Conservation (phyloP, 225 moss, liverwort and hornwort species). For the Rhytidiadelphus loreus region DNA sequence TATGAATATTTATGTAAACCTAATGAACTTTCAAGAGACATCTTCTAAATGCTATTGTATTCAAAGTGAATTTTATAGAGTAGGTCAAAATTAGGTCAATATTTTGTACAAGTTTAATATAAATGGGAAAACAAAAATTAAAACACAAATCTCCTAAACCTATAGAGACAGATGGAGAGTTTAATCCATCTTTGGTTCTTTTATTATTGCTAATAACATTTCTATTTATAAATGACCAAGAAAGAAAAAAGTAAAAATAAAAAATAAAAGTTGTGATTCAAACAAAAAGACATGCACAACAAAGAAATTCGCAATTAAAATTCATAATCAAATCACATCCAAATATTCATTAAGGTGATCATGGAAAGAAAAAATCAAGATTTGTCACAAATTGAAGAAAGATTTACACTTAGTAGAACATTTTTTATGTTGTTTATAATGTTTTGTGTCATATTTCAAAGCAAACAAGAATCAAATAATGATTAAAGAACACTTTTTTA, state of each 20-base stretch:
- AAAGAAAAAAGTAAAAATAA: neutral
- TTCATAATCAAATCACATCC: no score
- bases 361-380: neutral
- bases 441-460: neutral
- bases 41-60: neutral
- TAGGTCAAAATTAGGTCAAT: neutral
- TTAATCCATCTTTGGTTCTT: neutral
- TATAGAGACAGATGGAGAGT: neutral
- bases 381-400: neutral
- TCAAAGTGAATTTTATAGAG: neutral
- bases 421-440: neutral
- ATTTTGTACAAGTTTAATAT: neutral
- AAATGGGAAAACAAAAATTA: conserved; percentile 4
- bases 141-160: neutral
- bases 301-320: neutral
- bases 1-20: neutral
- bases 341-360: neutral
- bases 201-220: conserved; percentile 11
- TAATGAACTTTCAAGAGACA: neutral
- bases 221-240: neutral
- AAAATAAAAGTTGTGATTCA: rapidly evolving
- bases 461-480: neutral
- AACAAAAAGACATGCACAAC: no score
- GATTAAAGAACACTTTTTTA: neutral
- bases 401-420: neutral